phyloP scores from a whole-genome alignment of 768 basidiomycete genomes.

The Naematelia aurantialba region DNA sequence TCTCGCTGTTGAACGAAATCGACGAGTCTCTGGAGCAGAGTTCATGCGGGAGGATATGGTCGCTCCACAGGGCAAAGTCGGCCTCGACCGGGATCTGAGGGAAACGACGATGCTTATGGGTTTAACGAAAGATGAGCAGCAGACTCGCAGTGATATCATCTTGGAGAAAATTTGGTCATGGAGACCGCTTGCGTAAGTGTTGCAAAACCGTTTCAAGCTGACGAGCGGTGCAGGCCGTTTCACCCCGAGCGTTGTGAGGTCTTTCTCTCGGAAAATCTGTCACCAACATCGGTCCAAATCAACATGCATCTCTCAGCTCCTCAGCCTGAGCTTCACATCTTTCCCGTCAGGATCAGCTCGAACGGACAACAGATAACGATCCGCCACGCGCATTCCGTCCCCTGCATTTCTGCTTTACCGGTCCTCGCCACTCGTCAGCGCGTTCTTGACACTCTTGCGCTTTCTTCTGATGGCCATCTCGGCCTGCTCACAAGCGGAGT shows the following conservation, averaged over 20 bases:
- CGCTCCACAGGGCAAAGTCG: neutral
- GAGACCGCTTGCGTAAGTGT: conserved; percentile 32
- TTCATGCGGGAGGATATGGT: conserved; percentile 3
- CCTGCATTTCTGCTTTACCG: conserved; percentile 59
- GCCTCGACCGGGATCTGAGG: conserved; percentile 27
- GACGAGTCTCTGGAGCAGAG: conserved; percentile 8
- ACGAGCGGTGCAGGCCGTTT: conserved; percentile 7
- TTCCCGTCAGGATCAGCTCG: conserved; percentile 8
- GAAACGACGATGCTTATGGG: conserved; percentile 51
- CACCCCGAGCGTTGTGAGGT: conserved; percentile 2
- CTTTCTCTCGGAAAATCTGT: conserved; percentile 34
- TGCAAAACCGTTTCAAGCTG: conserved; percentile 5
- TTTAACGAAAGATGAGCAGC: conserved; percentile 35
- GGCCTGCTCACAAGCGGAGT: conserved; percentile 63
- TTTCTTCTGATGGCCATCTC: conserved; percentile 60
- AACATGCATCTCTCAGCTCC: conserved; percentile 29
- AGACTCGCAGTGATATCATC: conserved; percentile 30
- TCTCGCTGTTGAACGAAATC: neutral
- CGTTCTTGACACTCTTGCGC: conserved; percentile 66
- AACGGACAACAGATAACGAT: conserved; percentile 12
- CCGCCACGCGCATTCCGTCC: conserved; percentile 44
- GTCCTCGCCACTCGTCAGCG: conserved; percentile 62
- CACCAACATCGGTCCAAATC: conserved; percentile 20
- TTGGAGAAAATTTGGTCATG: conserved; percentile 38
- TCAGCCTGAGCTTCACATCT: conserved; percentile 19